Evolutionary conservation across 2,329 filamentous ascomycete genomes (phyloP).

Genomic region (Helotiales sp.): DNA sequence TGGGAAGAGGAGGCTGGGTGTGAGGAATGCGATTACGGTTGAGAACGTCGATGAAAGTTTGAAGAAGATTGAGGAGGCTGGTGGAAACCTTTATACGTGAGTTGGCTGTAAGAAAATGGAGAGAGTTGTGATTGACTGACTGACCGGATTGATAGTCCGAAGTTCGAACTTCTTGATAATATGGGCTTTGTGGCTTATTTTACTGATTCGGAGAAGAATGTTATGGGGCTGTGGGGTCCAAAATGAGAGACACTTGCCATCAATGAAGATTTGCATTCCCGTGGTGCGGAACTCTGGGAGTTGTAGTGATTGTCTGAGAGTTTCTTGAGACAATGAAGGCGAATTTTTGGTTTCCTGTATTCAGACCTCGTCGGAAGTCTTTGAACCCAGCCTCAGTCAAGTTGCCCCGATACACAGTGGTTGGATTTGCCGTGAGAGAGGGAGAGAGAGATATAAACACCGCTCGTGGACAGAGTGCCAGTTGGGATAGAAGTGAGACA

Average conservation of each 20-base stretch:
- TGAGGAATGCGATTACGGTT: constrained; percentile 25
- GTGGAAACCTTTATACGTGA: constrained; percentile 22
- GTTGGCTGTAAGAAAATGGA: neutral
- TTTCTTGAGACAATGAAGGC: neutral
- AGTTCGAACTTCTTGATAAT: constrained; percentile 16
- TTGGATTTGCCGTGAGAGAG: too few relatives aligned
- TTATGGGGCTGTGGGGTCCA: constrained; percentile 31
- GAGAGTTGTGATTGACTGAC: neutral
- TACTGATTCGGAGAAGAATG: constrained; percentile 28
- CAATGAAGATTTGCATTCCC: neutral
- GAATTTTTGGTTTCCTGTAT: neutral
- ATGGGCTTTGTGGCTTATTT: constrained; percentile 28
- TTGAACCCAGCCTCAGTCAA: neutral
- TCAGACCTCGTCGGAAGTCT: neutral
- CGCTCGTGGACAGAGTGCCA: too few relatives aligned
- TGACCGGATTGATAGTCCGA: constrained; percentile 4
- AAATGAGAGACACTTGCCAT: neutral
- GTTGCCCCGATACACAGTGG: too few relatives aligned
- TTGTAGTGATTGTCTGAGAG: neutral
- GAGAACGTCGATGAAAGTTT: constrained; percentile 28
- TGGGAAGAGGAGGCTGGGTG: constrained; percentile 8
- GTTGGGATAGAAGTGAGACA: too few relatives aligned
- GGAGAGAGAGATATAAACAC: too few relatives aligned
- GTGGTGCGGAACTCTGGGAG: neutral
- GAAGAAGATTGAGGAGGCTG: constrained; percentile 23